Base-by-base conservation (phyloP, 441 rosid species). In the Erodium moschatum region DNA sequence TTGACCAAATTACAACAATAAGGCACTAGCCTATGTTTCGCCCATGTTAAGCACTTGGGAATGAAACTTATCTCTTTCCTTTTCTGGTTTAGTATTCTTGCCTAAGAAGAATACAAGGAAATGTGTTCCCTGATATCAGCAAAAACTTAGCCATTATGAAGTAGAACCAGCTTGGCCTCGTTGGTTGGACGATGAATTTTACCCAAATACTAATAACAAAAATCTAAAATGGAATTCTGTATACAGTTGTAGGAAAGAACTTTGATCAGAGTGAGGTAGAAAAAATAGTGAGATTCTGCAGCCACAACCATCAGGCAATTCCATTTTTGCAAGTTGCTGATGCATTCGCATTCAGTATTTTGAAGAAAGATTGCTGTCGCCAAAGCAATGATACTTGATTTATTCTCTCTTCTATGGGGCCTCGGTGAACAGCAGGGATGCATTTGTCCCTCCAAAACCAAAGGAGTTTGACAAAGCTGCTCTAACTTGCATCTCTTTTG, bases 391-490 rank as follows among this genome's bases (percentile, higher is more conserved):
- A 33, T 33, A 33, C 6, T 33, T 33, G 38, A 3, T 33, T 33
- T 33, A 33, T 33, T 33, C 38, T 33, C 38, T 33, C 38, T 33
- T 33, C 76, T 75, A 73, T 1, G 73, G 73, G 52, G 77, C 72
- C 33, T 76, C 72, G 1, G 86, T 35, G 76, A 93, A 80, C 65
- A 93, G 79, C 61, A 87, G 81, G 64, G 90, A 91, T 24, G 96
- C 88, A 74, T 93, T 91, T 56, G 97, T 88, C 70, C 97, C 98
- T 67, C 98, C 96, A 73, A 91, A 93, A 67, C 91, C 98, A 66
- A 93, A 93, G 35, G 96, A 90, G 77, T 89, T 87, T 3, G 96
- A 93, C 85, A 93, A 71, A 19, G 93, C 87, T 10, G 85, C 90
- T 73, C 77, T 71, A 76, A 91, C 24, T 6, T 63, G 79, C 95